Base-by-base conservation (phyloP, 768 basidiomycete species). In the Macrocybe gigantea region DNA sequence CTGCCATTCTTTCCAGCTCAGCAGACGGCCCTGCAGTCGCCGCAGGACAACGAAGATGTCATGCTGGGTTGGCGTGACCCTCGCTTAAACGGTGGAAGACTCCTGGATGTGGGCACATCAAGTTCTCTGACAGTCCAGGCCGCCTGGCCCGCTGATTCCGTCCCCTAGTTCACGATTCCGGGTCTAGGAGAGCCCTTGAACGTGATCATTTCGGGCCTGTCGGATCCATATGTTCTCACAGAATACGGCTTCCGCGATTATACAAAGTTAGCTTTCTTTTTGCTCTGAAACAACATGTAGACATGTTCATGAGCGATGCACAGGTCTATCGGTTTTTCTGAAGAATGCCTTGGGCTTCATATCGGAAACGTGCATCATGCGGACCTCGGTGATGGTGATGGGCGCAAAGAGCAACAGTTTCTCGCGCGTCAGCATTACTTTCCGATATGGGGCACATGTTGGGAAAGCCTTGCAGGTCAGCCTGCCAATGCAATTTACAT, bases 381-480 rank as follows among this genome's bases (percentile, higher is more conserved):
- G 10, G 73, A 93, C 61, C 77, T 93, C 6, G 91, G 91, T 29
- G 91, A 93, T 56, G 91, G 90, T 1, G 79, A 85, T 45, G 82
- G 82, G 2, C 75, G 74, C 56, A 83, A 83, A 60, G 61, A 67
- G 0, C 84, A 93, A 59, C 75, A 81, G 51, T 77, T 82, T 59
- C 76, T 93, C 41, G 83, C 82, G 15, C 79, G 91, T 15, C 90
- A 93, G 55, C 71, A 83, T 52, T 91, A 89, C 64, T 75, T 76
- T 52, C 88, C 89, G 4, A 66, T 83, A 33, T 83, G 80, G 75
- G 91, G 91, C 29, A 88, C 88, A 0, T 93, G 91, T 63, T 90
- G 91, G 86, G 90, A 93, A 71, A 88, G 81, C 56, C 63, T 93
- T 15, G 74, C 82, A 53, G 84, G 84, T 74, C 43, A 45, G 63